Evolutionary conservation across 257 asterid genomes (phyloP).

Genomic region (Solanum dulcamara): DNA sequence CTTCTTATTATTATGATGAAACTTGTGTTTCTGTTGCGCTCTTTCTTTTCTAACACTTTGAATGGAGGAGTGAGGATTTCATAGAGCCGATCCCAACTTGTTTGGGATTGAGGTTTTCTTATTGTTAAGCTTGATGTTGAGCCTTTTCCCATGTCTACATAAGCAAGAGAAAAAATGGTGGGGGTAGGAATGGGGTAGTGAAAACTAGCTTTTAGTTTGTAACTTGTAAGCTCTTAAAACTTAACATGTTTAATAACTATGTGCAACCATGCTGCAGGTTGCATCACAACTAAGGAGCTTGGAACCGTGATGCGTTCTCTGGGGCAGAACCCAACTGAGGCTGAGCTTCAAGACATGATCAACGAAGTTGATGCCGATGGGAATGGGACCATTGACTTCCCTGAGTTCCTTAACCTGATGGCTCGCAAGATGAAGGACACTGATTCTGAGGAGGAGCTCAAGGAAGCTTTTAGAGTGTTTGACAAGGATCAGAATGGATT

Average conservation of each 20-base stretch:
- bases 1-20: background rate
- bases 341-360: constrained; percentile 3
- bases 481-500: constrained; percentile 2
- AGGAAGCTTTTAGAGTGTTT: background rate
- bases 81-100: background rate
- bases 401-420: constrained; percentile 3
- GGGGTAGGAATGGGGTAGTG: background rate
- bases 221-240: background rate
- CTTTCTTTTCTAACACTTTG: background rate
- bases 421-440: constrained; percentile 4
- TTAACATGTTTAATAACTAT: background rate
- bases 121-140: background rate
- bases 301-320: background rate
- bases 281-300: background rate
- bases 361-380: constrained; percentile 1
- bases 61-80: background rate
- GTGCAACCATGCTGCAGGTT: background rate
- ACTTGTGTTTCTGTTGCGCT: background rate
- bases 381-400: background rate
- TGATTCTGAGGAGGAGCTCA: constrained; percentile 2
- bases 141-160: background rate
- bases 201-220: background rate
- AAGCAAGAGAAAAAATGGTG: background rate
- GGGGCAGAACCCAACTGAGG: constrained; percentile 3
- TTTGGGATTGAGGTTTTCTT: background rate